A percentile compares a stretch with the other conserved stretches of the same genome.
Evolutionary conservation across 257 asterid species (phyloP).

Genomic region (Solanum piurae): DNA sequence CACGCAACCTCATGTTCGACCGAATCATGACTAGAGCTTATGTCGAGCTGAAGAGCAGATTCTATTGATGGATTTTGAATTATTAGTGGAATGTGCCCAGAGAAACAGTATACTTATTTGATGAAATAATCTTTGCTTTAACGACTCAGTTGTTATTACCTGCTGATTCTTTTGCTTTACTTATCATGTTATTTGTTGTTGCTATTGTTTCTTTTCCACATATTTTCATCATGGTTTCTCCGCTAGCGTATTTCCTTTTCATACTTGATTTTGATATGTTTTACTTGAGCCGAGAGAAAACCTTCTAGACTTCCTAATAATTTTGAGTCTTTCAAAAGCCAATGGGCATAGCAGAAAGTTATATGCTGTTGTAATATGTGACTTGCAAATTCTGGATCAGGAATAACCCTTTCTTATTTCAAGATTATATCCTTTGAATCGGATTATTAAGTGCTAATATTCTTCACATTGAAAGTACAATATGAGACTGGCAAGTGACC

Average conservation of each 20-base stretch:
- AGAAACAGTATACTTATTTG: neutral
- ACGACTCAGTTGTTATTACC: neutral
- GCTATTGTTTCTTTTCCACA: neutral
- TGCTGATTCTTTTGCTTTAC: neutral
- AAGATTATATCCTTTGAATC: too few species aligned
- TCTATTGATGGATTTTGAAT: neutral
- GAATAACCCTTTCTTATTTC: accelerated
- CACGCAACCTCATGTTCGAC: neutral
- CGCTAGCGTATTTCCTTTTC: neutral
- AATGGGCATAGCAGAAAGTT: too few species aligned
- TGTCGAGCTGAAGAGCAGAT: neutral
- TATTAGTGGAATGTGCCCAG: neutral
- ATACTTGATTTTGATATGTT: neutral
- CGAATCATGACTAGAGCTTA: neutral
- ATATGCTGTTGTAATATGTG: too few species aligned
- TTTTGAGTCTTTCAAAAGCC: too few species aligned
- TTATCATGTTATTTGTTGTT: neutral
- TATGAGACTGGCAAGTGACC: too few species aligned
- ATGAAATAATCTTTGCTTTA: neutral
- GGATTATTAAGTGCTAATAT: too few species aligned
- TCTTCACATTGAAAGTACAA: too few species aligned
- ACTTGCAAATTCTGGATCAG: too few species aligned
- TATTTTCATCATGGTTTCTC: neutral
- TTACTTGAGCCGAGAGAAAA: neutral
- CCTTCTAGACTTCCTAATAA: too few species aligned